Conservation (phyloP, 176 grass and related monocot genomes). For the Oryza longistaminata region DNA sequence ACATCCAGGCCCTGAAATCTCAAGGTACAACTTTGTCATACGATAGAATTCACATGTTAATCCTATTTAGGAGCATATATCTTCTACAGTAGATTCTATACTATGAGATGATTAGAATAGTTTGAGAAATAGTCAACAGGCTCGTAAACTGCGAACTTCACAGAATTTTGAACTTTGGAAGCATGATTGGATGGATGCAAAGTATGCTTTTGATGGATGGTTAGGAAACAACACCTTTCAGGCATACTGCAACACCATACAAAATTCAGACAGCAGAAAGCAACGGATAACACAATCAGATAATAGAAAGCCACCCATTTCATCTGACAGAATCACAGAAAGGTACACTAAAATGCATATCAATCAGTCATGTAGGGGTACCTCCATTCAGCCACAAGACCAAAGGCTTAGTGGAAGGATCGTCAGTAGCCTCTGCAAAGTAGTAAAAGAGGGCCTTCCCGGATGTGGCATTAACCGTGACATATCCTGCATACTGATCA, state of each 20-base stretch:
- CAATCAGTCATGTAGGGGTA: constrained; percentile 14
- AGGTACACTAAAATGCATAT: neutral
- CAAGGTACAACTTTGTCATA: constrained; percentile 6
- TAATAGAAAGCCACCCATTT: constrained; percentile 8
- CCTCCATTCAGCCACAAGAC: constrained; percentile 77
- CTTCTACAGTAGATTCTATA: neutral
- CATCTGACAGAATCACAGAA: neutral
- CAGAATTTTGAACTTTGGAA: neutral
- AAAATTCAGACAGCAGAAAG: constrained; percentile 18
- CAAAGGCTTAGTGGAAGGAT: constrained; percentile 51
- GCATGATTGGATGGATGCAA: neutral
- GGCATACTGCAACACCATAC: neutral
- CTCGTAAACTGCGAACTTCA: neutral
- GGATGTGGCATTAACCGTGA: constrained; percentile 45
- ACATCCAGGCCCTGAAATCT: constrained; percentile 58
- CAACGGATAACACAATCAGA: neutral
- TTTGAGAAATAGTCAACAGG: neutral
- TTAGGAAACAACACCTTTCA: constrained; percentile 18
- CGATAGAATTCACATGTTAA: neutral
- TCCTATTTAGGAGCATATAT: neutral
- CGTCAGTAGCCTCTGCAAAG: constrained; percentile 46
- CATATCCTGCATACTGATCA: constrained; percentile 64
- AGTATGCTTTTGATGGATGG: neutral
- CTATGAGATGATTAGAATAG: neutral
- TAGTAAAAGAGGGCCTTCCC: constrained; percentile 67